Evolutionary conservation across 768 basidiomycete genomes (phyloP).

Genomic region (Sporobolomyces pararoseus): DNA sequence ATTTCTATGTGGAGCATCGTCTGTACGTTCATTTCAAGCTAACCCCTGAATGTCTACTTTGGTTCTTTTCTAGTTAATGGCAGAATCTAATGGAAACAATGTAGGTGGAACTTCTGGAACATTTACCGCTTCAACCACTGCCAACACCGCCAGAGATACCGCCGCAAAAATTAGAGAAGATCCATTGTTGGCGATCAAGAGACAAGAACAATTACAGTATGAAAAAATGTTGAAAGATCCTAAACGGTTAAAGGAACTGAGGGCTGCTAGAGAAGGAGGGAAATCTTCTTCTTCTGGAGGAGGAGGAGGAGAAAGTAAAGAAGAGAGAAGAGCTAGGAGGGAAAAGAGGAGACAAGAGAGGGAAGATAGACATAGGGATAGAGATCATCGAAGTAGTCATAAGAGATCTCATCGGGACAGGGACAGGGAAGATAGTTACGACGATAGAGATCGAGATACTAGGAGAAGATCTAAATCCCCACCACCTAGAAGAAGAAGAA

Average conservation of each 20-base stretch:
- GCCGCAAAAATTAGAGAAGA: constrained; percentile 95
- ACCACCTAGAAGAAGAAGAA: constrained; percentile 26
- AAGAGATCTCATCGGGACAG: constrained; percentile 28
- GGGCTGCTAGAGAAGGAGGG: constrained; percentile 38
- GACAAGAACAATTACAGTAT: constrained; percentile 91
- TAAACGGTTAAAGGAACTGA: constrained; percentile 69
- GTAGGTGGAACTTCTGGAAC: constrained; percentile 27
- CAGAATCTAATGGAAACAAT: not conserved
- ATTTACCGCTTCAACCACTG: constrained; percentile 58
- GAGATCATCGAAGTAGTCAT: constrained; percentile 48
- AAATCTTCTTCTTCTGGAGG: constrained; percentile 65
- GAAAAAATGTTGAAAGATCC: constrained; percentile 66
- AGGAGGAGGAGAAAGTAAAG: constrained; percentile 42
- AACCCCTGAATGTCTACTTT: no score
- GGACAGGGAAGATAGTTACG: constrained; percentile 49
- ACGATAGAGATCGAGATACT: constrained; percentile 37
- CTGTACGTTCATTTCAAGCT: no score
- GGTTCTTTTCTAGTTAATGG: constrained; percentile 25
- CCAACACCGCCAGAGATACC: constrained; percentile 80
- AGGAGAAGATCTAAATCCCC: constrained; percentile 32
- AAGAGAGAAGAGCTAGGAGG: constrained; percentile 59
- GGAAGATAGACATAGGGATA: constrained; percentile 46
- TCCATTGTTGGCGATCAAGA: constrained; percentile 93
- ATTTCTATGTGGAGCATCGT: no score
- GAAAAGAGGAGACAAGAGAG: constrained; percentile 58